Conservation (phyloP, 208 protist genomes). For the Wallacemonas sp. region DNA sequence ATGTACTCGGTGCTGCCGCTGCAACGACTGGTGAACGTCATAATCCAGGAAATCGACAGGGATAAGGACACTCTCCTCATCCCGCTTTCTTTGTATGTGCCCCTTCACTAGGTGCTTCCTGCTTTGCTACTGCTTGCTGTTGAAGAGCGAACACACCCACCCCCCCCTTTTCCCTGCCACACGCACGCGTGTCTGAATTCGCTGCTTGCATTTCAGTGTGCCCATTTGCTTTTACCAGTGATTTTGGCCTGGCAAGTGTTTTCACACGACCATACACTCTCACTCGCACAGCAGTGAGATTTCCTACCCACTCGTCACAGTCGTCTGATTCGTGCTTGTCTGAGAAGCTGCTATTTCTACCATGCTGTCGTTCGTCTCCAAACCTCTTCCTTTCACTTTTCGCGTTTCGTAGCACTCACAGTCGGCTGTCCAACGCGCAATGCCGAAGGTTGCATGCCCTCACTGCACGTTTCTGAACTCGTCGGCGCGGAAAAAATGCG, state of each 20-base stretch:
- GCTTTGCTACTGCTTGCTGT: no score
- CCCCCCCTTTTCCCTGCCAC: no score
- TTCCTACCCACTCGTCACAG: no score
- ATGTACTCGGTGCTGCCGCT: slow-evolving; percentile 49
- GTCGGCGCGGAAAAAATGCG: slow-evolving; percentile 34
- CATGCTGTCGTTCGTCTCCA: slow-evolving; percentile 4
- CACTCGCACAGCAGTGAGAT: no score
- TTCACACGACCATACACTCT: no score
- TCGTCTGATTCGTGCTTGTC: no score
- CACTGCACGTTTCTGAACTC: slow-evolving; percentile 71
- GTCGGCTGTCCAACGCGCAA: not conserved
- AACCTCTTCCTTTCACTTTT: slow-evolving; percentile 24
- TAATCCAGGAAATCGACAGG: slow-evolving; percentile 25
- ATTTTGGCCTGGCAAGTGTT: no score
- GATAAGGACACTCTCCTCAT: slow-evolving; percentile 2
- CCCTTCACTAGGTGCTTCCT: slow-evolving; percentile 26
- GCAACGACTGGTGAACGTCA: slow-evolving; percentile 61
- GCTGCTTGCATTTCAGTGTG: no score
- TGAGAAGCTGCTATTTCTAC: no score
- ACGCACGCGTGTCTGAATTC: no score
- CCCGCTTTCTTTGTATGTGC: slow-evolving; percentile 18
- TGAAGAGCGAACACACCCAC: no score
- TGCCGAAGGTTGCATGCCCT: slow-evolving; percentile 23
- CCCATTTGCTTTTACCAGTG: no score
- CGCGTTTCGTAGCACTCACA: not conserved